Base-by-base conservation (phyloP, 2,329 filamentous ascomycete species). In the Aspergillus udagawae region DNA sequence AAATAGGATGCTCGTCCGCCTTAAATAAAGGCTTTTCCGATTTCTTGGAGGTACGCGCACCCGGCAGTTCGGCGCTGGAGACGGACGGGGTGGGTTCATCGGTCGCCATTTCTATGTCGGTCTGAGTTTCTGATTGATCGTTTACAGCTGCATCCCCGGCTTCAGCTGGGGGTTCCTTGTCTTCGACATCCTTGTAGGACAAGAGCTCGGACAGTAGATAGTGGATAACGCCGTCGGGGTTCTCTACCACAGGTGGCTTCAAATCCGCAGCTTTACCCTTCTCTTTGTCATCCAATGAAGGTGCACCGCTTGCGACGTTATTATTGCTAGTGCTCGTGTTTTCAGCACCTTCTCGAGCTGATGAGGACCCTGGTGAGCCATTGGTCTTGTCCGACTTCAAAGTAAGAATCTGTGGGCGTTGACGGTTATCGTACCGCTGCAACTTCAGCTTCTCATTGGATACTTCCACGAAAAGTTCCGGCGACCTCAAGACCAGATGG, bases 211-310 rank as follows among this genome's bases (percentile, higher is more conserved):
- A 95, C 4, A 99, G 85, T 23, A 99, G 81, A 74, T 96, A 99
- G 68, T 97, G 91, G 57, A 99, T 88, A 3, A 99, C 91, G 3
- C 94, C 94, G 73, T 97, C 94, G 0, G 93, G 91, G 60, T 94
- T 92, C 72, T 97, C 92, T 5, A 97, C 86, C 12, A 92, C 82
- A 1, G 94, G 93, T 8, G 90, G 81, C 75, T 95, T 97, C 44
- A 85, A 75, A 59, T 97, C 92, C 0, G 77, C 65, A 3, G 80
- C 73, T 73, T 93, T 96, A 3, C 58, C 59, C 59, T 76, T 75
- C 25, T 71, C 66, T 57, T 74, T 75, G 27, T 62, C 57, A 4
- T 70, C 66, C 12, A 53, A 54, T 25, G 51, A 27, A 21, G 47
- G 52, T 55, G 56, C 29, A 55, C 61, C 59, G 65, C 65, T 54